Evolutionary conservation across 441 rosid species (phyloP).

Genomic region (Raphanus hybrid): DNA sequence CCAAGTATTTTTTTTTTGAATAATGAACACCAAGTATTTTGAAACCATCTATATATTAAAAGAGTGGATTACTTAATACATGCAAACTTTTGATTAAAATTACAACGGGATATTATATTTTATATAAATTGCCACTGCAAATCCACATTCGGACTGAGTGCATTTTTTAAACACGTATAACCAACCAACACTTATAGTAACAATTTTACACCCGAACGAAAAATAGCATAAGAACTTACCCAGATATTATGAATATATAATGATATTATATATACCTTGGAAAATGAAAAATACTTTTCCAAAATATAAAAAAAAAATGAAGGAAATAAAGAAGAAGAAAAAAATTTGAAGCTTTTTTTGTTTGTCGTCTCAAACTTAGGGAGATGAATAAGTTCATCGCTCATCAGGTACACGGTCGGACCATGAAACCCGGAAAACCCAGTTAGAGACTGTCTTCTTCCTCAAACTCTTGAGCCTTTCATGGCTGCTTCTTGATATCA

Average conservation of each 20-base stretch:
- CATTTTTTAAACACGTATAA: constrained; percentile 39
- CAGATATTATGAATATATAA: constrained; percentile 33
- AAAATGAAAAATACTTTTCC: constrained; percentile 41
- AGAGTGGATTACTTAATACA: constrained; percentile 31
- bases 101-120: constrained; percentile 35
- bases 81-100: constrained; percentile 30
- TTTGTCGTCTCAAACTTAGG: constrained; percentile 33
- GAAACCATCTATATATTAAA: background rate
- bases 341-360: background rate
- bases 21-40: no score
- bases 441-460: constrained; percentile 48
- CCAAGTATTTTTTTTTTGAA: no score
- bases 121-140: constrained; percentile 53
- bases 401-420: no score
- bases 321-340: constrained; percentile 17
- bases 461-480: constrained; percentile 53
- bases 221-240: constrained; percentile 41
- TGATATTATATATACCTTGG: constrained; percentile 35
- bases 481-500: constrained; percentile 48
- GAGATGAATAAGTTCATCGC: constrained; percentile 31
- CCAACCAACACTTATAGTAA: constrained; percentile 16
- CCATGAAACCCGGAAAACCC: no score
- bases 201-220: constrained; percentile 39
- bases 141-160: constrained; percentile 64
- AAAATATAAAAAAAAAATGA: constrained; percentile 44